These are phyloP conservation scores for Blastobotrys indianensis DNA, from an alignment of 1,139 yeast genomes.

Conservation along the genomic window DNA sequence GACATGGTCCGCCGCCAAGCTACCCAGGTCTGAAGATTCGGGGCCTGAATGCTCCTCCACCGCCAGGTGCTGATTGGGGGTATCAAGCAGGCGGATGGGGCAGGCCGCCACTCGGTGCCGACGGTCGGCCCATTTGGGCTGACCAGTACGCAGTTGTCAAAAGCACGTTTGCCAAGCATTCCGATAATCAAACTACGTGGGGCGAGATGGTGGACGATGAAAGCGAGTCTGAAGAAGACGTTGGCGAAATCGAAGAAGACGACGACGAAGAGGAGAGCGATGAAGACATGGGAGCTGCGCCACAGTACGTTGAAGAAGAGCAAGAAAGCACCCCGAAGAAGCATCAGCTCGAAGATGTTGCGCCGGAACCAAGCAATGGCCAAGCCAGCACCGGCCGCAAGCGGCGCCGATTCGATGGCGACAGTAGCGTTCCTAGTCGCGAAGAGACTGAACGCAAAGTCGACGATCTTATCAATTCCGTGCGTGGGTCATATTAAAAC, in stretches of 20 bases:
- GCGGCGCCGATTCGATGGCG: slow-evolving; percentile 16
- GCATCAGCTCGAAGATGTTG: slow-evolving; percentile 26
- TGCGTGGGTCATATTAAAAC: background rate
- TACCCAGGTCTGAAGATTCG: slow-evolving; percentile 62
- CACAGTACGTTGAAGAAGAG: slow-evolving; percentile 11
- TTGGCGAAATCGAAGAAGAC: slow-evolving; percentile 28
- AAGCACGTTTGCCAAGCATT: slow-evolving; percentile 11
- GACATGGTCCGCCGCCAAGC: slow-evolving; percentile 80
- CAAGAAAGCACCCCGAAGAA: slow-evolving; percentile 16
- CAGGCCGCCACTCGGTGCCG: slow-evolving; percentile 34
- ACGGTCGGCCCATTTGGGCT: slow-evolving; percentile 34
- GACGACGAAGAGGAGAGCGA: slow-evolving; percentile 19
- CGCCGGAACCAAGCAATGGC: slow-evolving; percentile 22
- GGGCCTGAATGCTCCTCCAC: slow-evolving; percentile 42
- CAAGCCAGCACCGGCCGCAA: slow-evolving; percentile 21
- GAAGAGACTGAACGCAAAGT: slow-evolving; percentile 10
- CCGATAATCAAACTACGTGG: slow-evolving; percentile 23
- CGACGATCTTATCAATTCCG: slow-evolving; percentile 11
- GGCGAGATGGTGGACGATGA: slow-evolving; percentile 31
- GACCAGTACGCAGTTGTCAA: slow-evolving; percentile 28
- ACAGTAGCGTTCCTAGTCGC: slow-evolving; percentile 5
- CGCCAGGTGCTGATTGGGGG: slow-evolving; percentile 37
- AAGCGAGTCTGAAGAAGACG: slow-evolving; percentile 30
- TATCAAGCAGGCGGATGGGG: slow-evolving; percentile 42
- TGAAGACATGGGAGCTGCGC: slow-evolving; percentile 13